Evolutionary conservation across 768 basidiomycete genomes (phyloP), one percentile per base, ranked within the genome.

Genomic region (Kwoniella mangroviensis): DNA sequence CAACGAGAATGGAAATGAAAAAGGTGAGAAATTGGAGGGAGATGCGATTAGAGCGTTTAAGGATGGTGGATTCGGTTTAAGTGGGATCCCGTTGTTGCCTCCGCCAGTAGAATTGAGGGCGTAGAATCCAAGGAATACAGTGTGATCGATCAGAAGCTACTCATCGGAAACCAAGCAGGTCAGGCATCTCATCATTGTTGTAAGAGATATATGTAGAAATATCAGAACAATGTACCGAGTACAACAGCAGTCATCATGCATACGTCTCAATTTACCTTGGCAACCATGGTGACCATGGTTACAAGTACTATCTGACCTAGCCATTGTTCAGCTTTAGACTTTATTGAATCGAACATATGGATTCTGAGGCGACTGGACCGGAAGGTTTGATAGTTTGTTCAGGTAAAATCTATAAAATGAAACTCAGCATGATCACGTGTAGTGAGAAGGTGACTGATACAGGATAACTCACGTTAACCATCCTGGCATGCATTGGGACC

Each of bases 401-500:
- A 4, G 64, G 64, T n/a, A 67, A 43, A 15, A 60, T 41, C 65
- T 67, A 28, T 6, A 7, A 34, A 1, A 34, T 34, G 1, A 7
- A 34, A 4, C 34, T 34, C 0, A 34, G 34, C 34, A 34, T 34
- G 6, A 34, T 43, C 0, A 24, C 26, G 24, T 19, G 2, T n/a
- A 34, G 28, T 43, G 17, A 15, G 24, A n/a, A 15, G 21, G 19
- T 11, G 34, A 43, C 17, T 5, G 28, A 28, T 34, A 34, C 34
- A 34, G n/a, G 21, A 6, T 15, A n/a, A 58, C 67, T 62, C 22
- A 68, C 67, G 59, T 80, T 82, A 21, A 82, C 81, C 79, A 83
- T 80, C 43, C 82, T 66, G 11, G 82, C 82, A 59, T 83, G 82
- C 19, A 83, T 63, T 21, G 82, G 82, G 0, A 81, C 73, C 64